Base-by-base conservation (phyloP, 768 basidiomycete genomes). In the Myochromella boudieri region DNA sequence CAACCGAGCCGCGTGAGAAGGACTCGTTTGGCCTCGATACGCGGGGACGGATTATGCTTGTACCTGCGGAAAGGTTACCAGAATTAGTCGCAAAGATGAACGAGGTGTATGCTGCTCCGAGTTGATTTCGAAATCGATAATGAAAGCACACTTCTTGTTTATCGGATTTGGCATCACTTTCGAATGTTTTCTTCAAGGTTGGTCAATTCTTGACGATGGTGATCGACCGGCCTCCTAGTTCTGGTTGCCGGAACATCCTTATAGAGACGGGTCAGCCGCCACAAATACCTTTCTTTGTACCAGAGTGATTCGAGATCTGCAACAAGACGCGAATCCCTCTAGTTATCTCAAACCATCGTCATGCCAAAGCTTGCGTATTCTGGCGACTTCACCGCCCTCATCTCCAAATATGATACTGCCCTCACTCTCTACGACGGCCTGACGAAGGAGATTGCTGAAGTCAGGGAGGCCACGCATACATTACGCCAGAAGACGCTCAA, bases 1-100 rank as follows among this genome's bases (percentile, higher is more conserved):
- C 74, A 20, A 59, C 71, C 0, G 74, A 71, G 22, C 74, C 77
- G 10, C 71, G 86, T 20, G 79, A 82, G 27, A 71, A 71, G 42
- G 87, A 89, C 12, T 67, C 83, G 1, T 85, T 90, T 54, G 88
- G 90, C 1, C 66, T 90, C 21, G 87, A 91, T 49, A 76, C 78
- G 26, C 75, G 77, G 2, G 87, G 85, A 0, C 65, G 87, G 21
- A 64, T 87, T 41, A 84, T 87, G 75, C 69, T 87, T 3, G 65
- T 91, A 0, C 72, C 78, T 3, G 69, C 69, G 0, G 65, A 65
- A 7, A 63, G 65, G 3, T 68, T 81, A 10, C 58, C 59, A 2
- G 65, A 64, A 6, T 32, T 86, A 17, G 74, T 82, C 0, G 42
- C 43, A 2, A 61, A 51, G 15, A 68, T 80, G 56, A 52, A 39